These are phyloP conservation scores for Gamarada debralockiae DNA, from an alignment of 495 filamentous ascomycete genomes.

Conservation along the genomic window DNA sequence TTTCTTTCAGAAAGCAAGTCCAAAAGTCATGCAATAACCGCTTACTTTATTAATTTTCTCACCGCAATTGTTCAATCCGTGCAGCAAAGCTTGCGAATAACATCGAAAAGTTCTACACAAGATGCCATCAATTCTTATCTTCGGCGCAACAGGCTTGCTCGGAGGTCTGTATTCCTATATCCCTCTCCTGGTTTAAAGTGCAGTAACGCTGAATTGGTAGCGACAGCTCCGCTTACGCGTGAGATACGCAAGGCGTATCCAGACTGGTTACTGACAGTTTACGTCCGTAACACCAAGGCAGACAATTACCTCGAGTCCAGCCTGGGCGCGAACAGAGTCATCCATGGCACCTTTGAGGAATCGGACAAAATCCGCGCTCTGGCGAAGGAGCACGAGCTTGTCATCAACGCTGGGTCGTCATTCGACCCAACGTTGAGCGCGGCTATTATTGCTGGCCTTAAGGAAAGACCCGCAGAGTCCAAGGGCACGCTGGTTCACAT, in stretches of 20 bases:
- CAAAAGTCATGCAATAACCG: too few relatives aligned
- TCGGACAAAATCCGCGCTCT: not conserved
- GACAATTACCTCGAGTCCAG: not conserved
- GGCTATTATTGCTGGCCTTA: not conserved
- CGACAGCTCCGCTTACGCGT: not conserved
- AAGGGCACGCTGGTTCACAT: conserved; percentile 1
- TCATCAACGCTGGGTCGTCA: not conserved
- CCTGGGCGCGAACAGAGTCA: not conserved
- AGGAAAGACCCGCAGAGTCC: not conserved
- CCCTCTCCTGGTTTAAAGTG: not conserved
- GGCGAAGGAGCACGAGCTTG: not conserved
- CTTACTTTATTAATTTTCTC: not conserved
- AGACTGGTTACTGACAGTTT: not conserved
- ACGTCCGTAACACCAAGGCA: not conserved
- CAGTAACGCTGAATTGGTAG: not conserved
- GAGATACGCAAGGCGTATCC: not conserved
- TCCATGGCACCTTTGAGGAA: conserved; percentile 1
- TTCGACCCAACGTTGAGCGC: not conserved
- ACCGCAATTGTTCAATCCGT: not conserved
- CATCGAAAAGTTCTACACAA: not conserved
- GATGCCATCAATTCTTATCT: not conserved
- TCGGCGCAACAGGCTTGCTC: not conserved
- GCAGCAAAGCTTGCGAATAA: not conserved
- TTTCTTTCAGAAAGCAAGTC: too few relatives aligned
- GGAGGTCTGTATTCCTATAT: not conserved